A percentile compares a stretch with the other conserved stretches of the same genome.
Conservation (phyloP, 1,284 basidiomycete genomes). For the Trametes versicolor region DNA sequence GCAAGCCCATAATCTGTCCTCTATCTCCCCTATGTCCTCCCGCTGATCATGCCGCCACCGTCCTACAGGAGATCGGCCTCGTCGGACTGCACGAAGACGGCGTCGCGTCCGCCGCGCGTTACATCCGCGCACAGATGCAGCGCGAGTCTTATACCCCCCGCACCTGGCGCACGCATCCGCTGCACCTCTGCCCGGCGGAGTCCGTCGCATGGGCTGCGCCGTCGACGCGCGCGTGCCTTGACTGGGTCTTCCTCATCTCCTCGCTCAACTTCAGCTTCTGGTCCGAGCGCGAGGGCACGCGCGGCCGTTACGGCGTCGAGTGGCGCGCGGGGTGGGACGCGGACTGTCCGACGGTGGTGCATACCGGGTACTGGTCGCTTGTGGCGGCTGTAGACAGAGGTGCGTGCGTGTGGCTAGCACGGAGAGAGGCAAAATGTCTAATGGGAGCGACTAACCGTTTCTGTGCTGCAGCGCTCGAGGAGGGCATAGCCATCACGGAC, state of each 20-base stretch:
- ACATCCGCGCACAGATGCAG: constrained; percentile 63
- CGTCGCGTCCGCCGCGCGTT: constrained; percentile 26
- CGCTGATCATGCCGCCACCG: too few relatives aligned
- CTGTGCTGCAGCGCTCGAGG: constrained; percentile 56
- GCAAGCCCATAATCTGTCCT: background rate
- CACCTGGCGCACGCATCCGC: constrained; percentile 80
- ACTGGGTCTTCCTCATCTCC: constrained; percentile 89
- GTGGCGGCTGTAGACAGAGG: constrained; percentile 82
- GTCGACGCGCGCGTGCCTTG: constrained; percentile 63
- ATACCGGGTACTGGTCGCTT: constrained; percentile 86
- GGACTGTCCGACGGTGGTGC: constrained; percentile 52
- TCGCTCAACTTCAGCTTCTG: constrained; percentile 89
- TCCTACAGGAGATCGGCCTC: constrained; percentile 15
- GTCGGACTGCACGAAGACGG: constrained; percentile 25
- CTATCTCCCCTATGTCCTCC: too few relatives aligned
- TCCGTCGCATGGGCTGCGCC: constrained; percentile 63
- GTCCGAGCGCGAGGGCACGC: constrained; percentile 69
- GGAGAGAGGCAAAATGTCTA: constrained; percentile 1
- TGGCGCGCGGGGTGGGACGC: constrained; percentile 78
- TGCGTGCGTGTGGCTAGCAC: constrained; percentile 41
- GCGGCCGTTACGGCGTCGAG: constrained; percentile 74
- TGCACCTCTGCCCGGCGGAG: constrained; percentile 76
- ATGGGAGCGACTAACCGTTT: constrained; percentile 3
- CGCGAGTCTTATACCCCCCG: constrained; percentile 75
- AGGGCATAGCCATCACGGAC: constrained; percentile 77